Evolutionary conservation across 225 moss, liverwort and hornwort species (phyloP).

Genomic region (Bryoerythrophyllum caledonicum): DNA sequence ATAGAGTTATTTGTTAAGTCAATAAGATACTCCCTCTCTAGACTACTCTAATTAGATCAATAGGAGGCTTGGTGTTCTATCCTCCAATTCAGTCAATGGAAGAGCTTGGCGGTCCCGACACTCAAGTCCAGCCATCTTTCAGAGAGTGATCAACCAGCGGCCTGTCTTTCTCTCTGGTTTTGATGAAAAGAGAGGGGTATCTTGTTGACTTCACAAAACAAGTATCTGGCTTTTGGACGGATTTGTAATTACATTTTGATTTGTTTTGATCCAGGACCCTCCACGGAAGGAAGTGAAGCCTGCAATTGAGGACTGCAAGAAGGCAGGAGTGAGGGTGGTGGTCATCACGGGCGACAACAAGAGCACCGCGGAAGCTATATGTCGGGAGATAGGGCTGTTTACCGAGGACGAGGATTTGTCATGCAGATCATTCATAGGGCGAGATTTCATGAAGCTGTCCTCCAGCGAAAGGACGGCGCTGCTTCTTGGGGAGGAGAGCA

Average conservation of each 20-base stretch:
- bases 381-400: conserved; percentile 63
- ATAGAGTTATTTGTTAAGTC: not conserved
- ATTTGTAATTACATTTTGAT: too few relatives aligned
- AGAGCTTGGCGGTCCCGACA: too few relatives aligned
- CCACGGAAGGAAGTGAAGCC: conserved; percentile 57
- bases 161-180: too few relatives aligned
- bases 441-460: conserved; percentile 56
- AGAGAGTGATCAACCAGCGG: too few relatives aligned
- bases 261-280: conserved; percentile 46
- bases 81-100: too few relatives aligned
- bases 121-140: too few relatives aligned
- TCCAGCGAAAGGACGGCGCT: conserved; percentile 38
- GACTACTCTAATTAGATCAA: too few relatives aligned
- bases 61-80: too few relatives aligned
- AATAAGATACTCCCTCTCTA: too few relatives aligned
- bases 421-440: conserved; percentile 41
- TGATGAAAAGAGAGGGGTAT: too few relatives aligned
- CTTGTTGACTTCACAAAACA: too few relatives aligned
- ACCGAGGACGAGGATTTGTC: conserved; percentile 47
- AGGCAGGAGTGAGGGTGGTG: conserved; percentile 58
- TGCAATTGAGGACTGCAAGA: conserved; percentile 59
- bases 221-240: not conserved
- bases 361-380: conserved; percentile 61
- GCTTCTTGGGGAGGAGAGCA: conserved; percentile 35
- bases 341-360: conserved; percentile 72